These are phyloP conservation scores for Apophysomyces trapeziformis DNA, from an alignment of 371 early-diverging fungal species.

Conservation along the genomic window DNA sequence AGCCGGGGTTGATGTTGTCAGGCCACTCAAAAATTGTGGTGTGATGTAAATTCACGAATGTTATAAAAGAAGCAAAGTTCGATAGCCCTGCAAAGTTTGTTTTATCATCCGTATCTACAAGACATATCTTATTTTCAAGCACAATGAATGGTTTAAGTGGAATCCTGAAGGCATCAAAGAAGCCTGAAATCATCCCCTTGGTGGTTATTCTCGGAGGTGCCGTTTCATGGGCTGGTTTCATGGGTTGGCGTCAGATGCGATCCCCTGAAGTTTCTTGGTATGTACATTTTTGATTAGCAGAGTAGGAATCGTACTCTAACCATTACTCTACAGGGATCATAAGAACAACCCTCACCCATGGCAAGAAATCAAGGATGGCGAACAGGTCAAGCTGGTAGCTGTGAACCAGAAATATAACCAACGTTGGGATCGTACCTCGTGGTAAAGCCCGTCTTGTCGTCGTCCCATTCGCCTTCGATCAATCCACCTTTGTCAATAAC, in stretches of 20 bases:
- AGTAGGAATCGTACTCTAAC: not conserved
- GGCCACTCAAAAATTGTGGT: slow-evolving; percentile 1
- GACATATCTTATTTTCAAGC: not conserved
- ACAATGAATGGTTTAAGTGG: slow-evolving; percentile 22
- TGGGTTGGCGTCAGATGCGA: slow-evolving; percentile 30
- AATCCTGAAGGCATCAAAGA: slow-evolving; percentile 32
- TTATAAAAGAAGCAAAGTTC: slow-evolving; percentile 8
- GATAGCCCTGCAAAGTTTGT: no score
- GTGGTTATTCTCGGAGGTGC: slow-evolving; percentile 35
- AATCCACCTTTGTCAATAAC: no score
- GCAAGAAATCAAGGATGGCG: slow-evolving; percentile 48
- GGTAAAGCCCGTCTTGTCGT: slow-evolving; percentile 19
- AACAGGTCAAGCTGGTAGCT: slow-evolving; percentile 45
- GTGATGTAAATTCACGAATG: slow-evolving; percentile 7
- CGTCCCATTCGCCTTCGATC: no score
- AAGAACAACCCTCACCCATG: slow-evolving; percentile 38
- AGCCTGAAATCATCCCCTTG: slow-evolving; percentile 45
- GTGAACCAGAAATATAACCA: slow-evolving; percentile 40
- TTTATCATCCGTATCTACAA: not conserved
- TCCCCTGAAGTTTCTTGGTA: slow-evolving; percentile 51
- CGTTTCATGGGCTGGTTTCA: slow-evolving; percentile 30
- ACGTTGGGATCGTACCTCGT: slow-evolving; percentile 43
- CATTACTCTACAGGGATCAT: slow-evolving; percentile 24
- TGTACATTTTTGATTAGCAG: not conserved
- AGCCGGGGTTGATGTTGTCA: not conserved